phyloP scores from a whole-genome alignment of 2,329 filamentous ascomycete species.

The Drechslerella dactyloides region DNA sequence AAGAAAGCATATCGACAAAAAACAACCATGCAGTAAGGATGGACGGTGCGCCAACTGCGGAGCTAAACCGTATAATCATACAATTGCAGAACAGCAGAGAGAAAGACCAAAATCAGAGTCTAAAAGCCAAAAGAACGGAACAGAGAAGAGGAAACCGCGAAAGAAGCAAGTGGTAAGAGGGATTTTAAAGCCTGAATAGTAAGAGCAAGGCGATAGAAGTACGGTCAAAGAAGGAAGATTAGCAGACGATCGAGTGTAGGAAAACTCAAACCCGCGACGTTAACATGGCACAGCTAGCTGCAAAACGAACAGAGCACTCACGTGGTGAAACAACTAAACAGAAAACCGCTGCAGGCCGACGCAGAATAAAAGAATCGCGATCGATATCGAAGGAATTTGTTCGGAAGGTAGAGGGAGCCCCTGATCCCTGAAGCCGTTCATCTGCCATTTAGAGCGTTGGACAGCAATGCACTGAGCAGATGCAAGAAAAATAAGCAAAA shows the following conservation, averaged over 20 bases:
- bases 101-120: background rate
- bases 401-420: background rate
- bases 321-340: background rate
- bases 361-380: conserved; percentile 22
- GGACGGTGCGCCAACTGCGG: background rate
- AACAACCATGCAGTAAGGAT: background rate
- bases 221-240: background rate
- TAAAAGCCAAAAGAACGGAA: background rate
- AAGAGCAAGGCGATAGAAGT: background rate
- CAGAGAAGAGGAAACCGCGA: background rate
- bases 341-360: conserved; percentile 1
- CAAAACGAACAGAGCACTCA: background rate
- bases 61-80: conserved; percentile 3
- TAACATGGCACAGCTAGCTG: background rate
- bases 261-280: background rate
- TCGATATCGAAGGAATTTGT: conserved; percentile 5
- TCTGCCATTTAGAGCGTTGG: background rate
- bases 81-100: background rate
- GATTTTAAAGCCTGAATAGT: background rate
- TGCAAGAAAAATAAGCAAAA: background rate
- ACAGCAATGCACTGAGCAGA: background rate
- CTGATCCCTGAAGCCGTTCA: background rate
- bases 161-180: background rate
- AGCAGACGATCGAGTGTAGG: background rate
- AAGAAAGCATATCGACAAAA: conserved; percentile 1